Evolutionary conservation across 2,329 filamentous ascomycete species (phyloP).

Genomic region (Periconia sp.): DNA sequence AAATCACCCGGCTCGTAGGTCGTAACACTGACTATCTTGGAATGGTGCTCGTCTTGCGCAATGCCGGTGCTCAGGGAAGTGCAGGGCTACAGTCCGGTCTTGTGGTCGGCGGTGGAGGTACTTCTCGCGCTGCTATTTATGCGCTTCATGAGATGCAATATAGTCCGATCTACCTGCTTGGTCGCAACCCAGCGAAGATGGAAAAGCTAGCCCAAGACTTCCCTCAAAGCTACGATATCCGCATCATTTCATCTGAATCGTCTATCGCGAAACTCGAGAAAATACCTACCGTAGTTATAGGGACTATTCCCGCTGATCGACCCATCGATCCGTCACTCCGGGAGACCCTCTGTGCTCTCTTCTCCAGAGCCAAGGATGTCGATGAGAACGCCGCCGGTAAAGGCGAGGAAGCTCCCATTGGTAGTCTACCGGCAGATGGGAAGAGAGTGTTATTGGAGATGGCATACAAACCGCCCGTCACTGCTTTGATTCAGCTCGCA

Average conservation of each 20-base stretch:
- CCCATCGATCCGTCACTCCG: slow-evolving; percentile 77
- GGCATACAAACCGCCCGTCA: slow-evolving; percentile 90
- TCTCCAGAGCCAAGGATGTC: slow-evolving; percentile 46
- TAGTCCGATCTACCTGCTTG: slow-evolving; percentile 84
- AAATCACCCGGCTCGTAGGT: slow-evolving; percentile 67
- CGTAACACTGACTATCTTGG: slow-evolving; percentile 97
- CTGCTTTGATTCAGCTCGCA: slow-evolving; percentile 84
- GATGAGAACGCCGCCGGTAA: slow-evolving; percentile 11
- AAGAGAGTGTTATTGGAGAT: slow-evolving; percentile 79
- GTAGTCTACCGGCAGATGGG: slow-evolving; percentile 26
- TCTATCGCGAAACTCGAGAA: slow-evolving; percentile 54
- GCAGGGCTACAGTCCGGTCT: slow-evolving; percentile 65
- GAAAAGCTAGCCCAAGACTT: slow-evolving; percentile 73
- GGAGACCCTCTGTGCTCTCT: slow-evolving; percentile 65
- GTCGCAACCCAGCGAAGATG: slow-evolving; percentile 74
- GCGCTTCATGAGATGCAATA: slow-evolving; percentile 84
- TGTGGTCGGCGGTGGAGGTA: slow-evolving; percentile 90
- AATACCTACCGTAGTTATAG: slow-evolving; percentile 75
- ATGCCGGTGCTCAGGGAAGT: slow-evolving; percentile 60
- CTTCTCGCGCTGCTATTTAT: slow-evolving; percentile 88
- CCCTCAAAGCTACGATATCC: slow-evolving; percentile 72
- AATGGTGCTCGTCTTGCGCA: slow-evolving; percentile 80
- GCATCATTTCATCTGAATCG: slow-evolving; percentile 57
- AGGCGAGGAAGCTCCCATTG: slow-evolving; percentile 22
- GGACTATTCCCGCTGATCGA: slow-evolving; percentile 87